Base-by-base conservation (phyloP, 2,329 filamentous ascomycete species). In the Fusarium subglutinans region DNA sequence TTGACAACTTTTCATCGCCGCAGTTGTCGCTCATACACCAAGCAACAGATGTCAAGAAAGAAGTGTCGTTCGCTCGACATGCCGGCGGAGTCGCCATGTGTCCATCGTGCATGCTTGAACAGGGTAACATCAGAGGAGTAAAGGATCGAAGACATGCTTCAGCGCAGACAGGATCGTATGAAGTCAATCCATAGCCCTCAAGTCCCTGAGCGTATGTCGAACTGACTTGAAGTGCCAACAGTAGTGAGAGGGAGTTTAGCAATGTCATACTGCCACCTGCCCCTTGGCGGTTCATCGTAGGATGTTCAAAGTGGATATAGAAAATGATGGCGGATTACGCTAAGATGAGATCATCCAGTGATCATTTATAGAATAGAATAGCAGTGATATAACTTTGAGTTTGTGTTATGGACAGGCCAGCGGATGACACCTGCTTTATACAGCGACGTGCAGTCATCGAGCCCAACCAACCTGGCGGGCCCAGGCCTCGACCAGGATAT, bases 81-180 rank as follows among this genome's bases (percentile, higher is more conserved):
- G 41, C 38, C 15, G 65, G 63, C 2, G 63, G 53, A n/a, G 50
- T 61, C 7, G 48, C 28, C 24, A 53, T 43, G 15, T 62, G 15
- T 44, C 40, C 20, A 57, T 53, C 28, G 44, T 58, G 47, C 65
- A 44, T 40, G 44, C 56, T 67, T 6, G 65, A 68, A 13, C 65
- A 68, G 0, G 65, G 11, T 1, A 68, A 40, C 26, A 45, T 47
- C 0, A 68, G 17, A 6, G 45, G 22, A 17, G 44, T 18, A 6
- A 68, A 61, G 6, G 63, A 67, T 12, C 40, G 45, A 24, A 68
- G 45, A 68, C 65, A 68, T 15, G 65, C 56, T n/a, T 68, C 63
- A 7, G 65, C 65, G 2, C 65, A 68, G 14, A 68, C 28, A 22
- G 65, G 65, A 14, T 68, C 65, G 10, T 60, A 51, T 26, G n/a